These are phyloP conservation scores for Blepharisma japonicum DNA, from an alignment of 73 alveolate species.

Conservation along the genomic window DNA sequence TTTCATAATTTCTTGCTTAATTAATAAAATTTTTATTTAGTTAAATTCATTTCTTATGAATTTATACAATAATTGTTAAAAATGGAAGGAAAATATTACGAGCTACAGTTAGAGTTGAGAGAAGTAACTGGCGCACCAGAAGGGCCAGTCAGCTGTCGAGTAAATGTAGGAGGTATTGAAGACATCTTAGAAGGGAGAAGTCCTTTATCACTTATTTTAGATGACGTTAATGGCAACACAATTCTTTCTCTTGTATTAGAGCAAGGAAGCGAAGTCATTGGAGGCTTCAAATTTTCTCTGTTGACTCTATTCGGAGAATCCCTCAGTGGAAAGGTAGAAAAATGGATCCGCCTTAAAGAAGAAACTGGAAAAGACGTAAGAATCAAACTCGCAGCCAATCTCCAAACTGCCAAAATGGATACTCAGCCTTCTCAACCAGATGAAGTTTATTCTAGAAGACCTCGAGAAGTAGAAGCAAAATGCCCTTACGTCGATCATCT, in stretches of 20 bases:
- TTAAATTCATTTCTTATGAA: too few species aligned
- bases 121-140: constrained; percentile 17
- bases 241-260: neutral
- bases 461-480: neutral
- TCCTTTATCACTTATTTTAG: neutral
- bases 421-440: neutral
- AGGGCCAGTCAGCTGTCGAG: neutral
- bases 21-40: too few species aligned
- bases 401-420: neutral
- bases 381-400: constrained; percentile 16
- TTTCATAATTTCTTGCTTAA: too few species aligned
- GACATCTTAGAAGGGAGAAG: neutral
- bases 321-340: constrained; percentile 12
- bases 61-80: neutral
- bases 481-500: neutral
- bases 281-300: neutral
- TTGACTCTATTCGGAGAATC: constrained; percentile 13
- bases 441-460: neutral
- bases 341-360: constrained; percentile 25
- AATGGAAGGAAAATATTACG: constrained; percentile 16
- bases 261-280: neutral
- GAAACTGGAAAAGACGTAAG: constrained; percentile 4
- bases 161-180: neutral
- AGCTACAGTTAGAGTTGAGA: constrained; percentile 17
- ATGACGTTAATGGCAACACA: neutral